Base-by-base conservation (phyloP, 73 alveolate species). In the Symbiodinium pilosum region DNA sequence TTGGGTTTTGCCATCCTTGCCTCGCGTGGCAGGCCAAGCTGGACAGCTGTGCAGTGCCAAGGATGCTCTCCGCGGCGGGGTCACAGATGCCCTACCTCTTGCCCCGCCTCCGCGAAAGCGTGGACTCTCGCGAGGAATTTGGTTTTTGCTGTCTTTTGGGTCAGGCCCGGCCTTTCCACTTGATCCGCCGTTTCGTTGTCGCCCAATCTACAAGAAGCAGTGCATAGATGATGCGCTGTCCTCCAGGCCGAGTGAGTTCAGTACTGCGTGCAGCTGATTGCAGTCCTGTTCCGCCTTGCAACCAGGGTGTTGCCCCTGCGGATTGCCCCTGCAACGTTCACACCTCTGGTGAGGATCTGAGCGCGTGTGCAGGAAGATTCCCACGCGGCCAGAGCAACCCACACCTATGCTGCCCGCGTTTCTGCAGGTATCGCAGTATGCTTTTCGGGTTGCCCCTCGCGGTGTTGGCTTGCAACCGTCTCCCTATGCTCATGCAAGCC, bases 381-480 rank as follows among this genome's bases (percentile, higher is more conserved):
- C 94, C 41, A 87, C 56, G 94, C 64, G 0, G 11, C 64, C 52
- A 4, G 54, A 14, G 32, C 43, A 43, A 71, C 28, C 9, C n/a
- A 24, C 84, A 7, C 28, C 44, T 43, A 32, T 42, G 84, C 24
- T 42, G 43, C 41, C 56, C 94, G 14, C 30, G 43, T 42, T 86
- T 86, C 39, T n/a, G 94, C 32, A 36, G 83, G 0, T 86, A 54
- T 47, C n/a, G 16, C 32, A 84, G 94, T 8, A 28, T 18, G 40
- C 59, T 86, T 40, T 86, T 86, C 44, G 94, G 94, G 26, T 77
- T 86, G 43, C 94, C 94, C 30, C 39, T 54, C 5, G 94, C 94
- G 24, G 94, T 86, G 0, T 34, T 59, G 30, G 68, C 84, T 2
- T 86, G 51, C 84, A 86, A 86, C 47, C 4, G 93, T 44, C 93